Base-by-base conservation (phyloP, 2,329 filamentous ascomycete genomes). In the Cercospora sp. region DNA sequence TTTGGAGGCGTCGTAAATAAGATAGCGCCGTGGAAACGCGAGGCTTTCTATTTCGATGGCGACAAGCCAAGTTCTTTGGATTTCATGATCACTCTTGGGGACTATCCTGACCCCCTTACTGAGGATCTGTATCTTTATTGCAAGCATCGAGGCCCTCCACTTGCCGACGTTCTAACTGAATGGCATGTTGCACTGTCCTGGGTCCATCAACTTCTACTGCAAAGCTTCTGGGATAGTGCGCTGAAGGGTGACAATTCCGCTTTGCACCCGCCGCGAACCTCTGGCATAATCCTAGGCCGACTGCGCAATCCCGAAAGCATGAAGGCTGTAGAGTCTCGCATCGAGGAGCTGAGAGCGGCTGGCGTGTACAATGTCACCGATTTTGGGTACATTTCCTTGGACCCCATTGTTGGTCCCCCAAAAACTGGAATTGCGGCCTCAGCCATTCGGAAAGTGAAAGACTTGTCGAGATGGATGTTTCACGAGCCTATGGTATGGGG, bases 141-240 rank as follows among this genome's bases (percentile, higher is more conserved):
- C 18, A 21, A 28, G n/a, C 37, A 30, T 7, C 40, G 60, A 24
- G 60, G 59, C 18, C 1, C 32, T 43, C 13, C 59, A 24, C 7
- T 61, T 12, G 30, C 59, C 18, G 37, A 45, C n/a, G 2, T 8
- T 43, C 13, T 2, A 8, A 26, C 16, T 24, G 10, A 28, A 4
- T 61, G 59, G 59, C n/a, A 61, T 45, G 24, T 28, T 1, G n/a
- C 59, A 1, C 59, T 61, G 18, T 45, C 34, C 13, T 61, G 59
- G 59, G 2, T 49, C 59, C 59, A 61, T 7, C 21, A 61, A n/a
- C 34, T 61, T 8, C 40, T 61, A 16, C 59, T 18, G 4, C 59
- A 61, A 30, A 21, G 37, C 34, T 61, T 49, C 59, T 61, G 59
- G 59, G 37, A 61, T 16, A 5, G n/a, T 10, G 59, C 37, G 21